Conservation (phyloP, 805 yeast genomes). For the Wickerhamomyces hampshirensis region DNA sequence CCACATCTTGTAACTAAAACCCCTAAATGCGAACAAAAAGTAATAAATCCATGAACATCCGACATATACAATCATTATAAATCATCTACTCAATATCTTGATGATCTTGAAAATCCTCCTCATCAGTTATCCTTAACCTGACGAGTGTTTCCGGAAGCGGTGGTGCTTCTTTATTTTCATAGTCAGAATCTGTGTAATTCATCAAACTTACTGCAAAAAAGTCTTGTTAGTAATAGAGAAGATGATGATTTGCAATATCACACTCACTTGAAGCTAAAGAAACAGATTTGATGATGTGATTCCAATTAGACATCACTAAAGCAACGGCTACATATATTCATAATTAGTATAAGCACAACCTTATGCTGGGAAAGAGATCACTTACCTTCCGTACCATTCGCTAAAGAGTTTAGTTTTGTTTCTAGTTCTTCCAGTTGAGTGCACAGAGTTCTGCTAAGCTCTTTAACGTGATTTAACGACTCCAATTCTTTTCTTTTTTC, state of each 20-base stretch:
- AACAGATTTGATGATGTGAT: conserved; percentile 52
- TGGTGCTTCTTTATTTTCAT: conserved; percentile 27
- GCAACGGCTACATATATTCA: conserved; percentile 37
- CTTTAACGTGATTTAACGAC: conserved; percentile 42
- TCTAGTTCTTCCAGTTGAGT: conserved; percentile 43
- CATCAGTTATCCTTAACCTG: conserved; percentile 48
- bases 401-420: conserved; percentile 39
- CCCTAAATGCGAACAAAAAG: not conserved
- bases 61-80: not conserved
- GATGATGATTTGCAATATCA: not conserved
- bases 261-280: conserved; percentile 46
- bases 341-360: conserved; percentile 10
- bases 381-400: conserved; percentile 48
- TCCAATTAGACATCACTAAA: conserved; percentile 60
- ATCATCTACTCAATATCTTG: not conserved
- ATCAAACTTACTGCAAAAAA: conserved; percentile 29
- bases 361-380: not conserved
- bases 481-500: conserved; percentile 50
- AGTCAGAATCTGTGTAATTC: conserved; percentile 33
- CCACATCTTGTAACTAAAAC: too few relatives aligned
- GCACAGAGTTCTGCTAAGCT: conserved; percentile 41
- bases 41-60: not conserved
- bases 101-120: conserved; percentile 11
- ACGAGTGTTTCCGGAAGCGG: conserved; percentile 67
- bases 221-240: conserved; percentile 1